Evolutionary conservation across 1,139 yeast genomes (phyloP), one percentile per base, ranked within the genome.

Genomic region (Saccharomyces pastorianus): DNA sequence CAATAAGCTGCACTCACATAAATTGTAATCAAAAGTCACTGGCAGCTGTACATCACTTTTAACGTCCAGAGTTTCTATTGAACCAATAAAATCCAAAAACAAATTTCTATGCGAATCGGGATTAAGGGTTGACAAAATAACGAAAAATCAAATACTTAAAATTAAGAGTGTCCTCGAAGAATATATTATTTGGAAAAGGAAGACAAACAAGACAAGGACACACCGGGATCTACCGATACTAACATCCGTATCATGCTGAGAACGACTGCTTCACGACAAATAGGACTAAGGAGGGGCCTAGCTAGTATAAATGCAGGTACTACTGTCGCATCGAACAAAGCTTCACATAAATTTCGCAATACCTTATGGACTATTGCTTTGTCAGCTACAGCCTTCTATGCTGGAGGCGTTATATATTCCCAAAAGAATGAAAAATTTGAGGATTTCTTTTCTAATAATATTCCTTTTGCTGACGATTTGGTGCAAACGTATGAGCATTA

Each of bases 401-500:
- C 73, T 47, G 75, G 72, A 42, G 82, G 80, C 54, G 71, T 77
- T 7, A 73, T 73, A 4, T 64, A 74, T 42, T 71, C 81, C 8
- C 67, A 75, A 28, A 70, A 75, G 54, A 73, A 72, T 60, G 77
- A 75, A 48, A 71, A 75, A 17, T 71, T 76, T 56, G 77, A 74
- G 50, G 80, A 78, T 56, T 59, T 75, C 41, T 83, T 82, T 68
- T 73, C 81, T 27, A 83, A 82, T 57, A 79, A 78, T 56, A 78
- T 84, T 46, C 91, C 91, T 25, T 75, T 76, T 51, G 85, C 83
- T 41, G 84, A 82, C 61, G 69, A 71, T 29, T 69, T 79, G 27
- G 75, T 83, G 27, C 79, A 79, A 52, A 64, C 68, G 23, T 71
- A 79, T 51, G 87, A 83, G 59, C 69, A 64, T 42, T 69, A 67